Evolutionary conservation across 305 asterid genomes (phyloP).

Genomic region (Fraxinus latifolia): DNA sequence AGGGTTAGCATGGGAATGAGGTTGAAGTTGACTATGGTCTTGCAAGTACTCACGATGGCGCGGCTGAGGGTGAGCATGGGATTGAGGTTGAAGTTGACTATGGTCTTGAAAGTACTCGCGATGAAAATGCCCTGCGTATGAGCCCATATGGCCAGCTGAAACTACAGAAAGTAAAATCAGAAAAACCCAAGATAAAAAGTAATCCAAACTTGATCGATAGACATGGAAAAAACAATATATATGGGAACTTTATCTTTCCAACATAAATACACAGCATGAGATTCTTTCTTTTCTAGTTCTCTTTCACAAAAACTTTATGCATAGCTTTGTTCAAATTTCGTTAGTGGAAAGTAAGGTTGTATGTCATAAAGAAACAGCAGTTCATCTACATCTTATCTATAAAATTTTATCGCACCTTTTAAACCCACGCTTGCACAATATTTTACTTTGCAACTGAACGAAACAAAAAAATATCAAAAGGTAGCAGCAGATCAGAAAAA

Average conservation of each 20-base stretch:
- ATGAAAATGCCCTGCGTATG: slow-evolving; percentile 15
- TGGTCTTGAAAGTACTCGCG: slow-evolving; percentile 15
- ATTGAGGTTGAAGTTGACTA: neutral
- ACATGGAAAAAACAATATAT: neutral
- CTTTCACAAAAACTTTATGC: neutral
- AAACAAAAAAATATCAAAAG: neutral
- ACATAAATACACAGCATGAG: neutral
- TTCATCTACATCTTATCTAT: neutral
- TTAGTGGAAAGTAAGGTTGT: neutral
- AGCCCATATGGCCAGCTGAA: slow-evolving; percentile 24
- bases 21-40: neutral
- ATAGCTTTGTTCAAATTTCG: neutral
- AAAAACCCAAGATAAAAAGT: neutral
- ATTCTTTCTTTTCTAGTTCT: neutral
- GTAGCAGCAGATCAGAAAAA: neutral
- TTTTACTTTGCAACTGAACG: neutral
- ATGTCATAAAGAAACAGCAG: neutral
- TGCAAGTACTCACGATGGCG: slow-evolving; percentile 2
- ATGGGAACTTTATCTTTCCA: neutral
- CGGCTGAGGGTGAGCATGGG: neutral
- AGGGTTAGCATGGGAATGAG: neutral
- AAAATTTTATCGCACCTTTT: neutral
- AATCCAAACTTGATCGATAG: neutral
- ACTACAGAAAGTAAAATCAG: neutral
- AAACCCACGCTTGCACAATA: neutral